Evolutionary conservation across 2,329 filamentous ascomycete genomes (phyloP).

Genomic region (Aspergillus latus): DNA sequence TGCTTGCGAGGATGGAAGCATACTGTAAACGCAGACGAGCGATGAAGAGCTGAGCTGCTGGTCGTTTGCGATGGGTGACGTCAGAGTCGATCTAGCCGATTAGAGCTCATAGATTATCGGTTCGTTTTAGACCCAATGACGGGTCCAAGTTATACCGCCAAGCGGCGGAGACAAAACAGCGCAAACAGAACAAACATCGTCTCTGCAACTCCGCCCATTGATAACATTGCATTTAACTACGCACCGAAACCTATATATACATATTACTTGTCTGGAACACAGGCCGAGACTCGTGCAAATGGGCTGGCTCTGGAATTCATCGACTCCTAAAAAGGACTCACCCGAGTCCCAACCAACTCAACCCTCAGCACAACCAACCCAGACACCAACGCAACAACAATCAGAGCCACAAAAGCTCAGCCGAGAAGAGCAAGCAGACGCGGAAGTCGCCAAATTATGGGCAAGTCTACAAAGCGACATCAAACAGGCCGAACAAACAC

Average conservation of each 20-base stretch:
- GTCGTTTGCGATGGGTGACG: slow-evolving; percentile 2
- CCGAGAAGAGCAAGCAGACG: slow-evolving; percentile 52
- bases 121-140: slow-evolving; percentile 7
- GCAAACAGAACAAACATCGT: slow-evolving; percentile 4
- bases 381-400: slow-evolving; percentile 19
- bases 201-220: slow-evolving; percentile 1
- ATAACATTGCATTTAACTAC: background rate
- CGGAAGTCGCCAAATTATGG: slow-evolving; percentile 56
- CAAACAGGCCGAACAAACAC: slow-evolving; percentile 13
- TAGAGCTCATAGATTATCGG: slow-evolving; percentile 5
- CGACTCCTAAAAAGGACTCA: slow-evolving; percentile 27
- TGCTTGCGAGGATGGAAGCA: slow-evolving; percentile 16
- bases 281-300: slow-evolving; percentile 28
- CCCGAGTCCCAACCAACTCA: slow-evolving; percentile 19
- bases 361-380: slow-evolving; percentile 16
- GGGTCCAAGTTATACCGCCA: slow-evolving; percentile 3
- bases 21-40: slow-evolving; percentile 3
- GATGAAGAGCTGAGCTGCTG: slow-evolving; percentile 7
- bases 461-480: slow-evolving; percentile 48
- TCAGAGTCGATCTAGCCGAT: background rate
- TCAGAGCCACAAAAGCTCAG: slow-evolving; percentile 29
- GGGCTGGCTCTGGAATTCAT: slow-evolving; percentile 50
- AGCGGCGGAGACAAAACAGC: slow-evolving; percentile 3
- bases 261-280: too few species aligned
- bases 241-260: background rate